Conservation (phyloP, 257 asterid species). For the Datura wrightii region DNA sequence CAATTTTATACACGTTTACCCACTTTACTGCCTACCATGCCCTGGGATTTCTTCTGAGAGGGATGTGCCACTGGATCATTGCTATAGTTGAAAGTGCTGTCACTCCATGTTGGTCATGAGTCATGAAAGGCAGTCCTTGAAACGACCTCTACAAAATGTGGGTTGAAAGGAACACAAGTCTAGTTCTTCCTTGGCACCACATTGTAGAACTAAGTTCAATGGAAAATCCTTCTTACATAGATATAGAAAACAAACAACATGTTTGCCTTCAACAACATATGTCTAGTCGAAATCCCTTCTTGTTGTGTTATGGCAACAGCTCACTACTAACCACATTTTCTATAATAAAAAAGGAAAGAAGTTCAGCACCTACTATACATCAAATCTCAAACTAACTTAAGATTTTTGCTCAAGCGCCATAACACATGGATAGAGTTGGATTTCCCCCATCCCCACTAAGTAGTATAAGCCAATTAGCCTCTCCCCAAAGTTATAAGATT, state of each 20-base stretch:
- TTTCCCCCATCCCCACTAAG: not conserved
- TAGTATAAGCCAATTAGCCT: not conserved
- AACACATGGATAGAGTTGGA: not conserved
- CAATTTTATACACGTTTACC: conserved; percentile 4
- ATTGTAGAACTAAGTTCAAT: not conserved
- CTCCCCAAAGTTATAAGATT: not conserved
- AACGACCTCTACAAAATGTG: not conserved
- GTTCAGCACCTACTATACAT: not conserved
- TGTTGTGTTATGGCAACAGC: not conserved
- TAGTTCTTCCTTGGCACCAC: not conserved
- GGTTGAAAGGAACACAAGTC: not conserved
- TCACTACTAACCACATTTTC: not conserved
- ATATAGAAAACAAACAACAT: not conserved
- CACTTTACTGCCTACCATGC: not conserved
- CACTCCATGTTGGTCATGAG: not conserved
- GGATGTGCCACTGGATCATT: not conserved
- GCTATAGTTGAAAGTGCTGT: not conserved
- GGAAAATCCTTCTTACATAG: not conserved
- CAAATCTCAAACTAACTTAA: not conserved
- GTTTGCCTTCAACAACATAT: not conserved
- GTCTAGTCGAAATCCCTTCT: not conserved
- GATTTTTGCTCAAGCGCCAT: not conserved
- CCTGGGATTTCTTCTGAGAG: not conserved
- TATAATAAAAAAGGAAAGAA: not conserved
- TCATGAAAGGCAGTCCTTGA: not conserved